Base-by-base conservation (phyloP, 108 stramenopile genomes). In the Schizochytrium sp. region DNA sequence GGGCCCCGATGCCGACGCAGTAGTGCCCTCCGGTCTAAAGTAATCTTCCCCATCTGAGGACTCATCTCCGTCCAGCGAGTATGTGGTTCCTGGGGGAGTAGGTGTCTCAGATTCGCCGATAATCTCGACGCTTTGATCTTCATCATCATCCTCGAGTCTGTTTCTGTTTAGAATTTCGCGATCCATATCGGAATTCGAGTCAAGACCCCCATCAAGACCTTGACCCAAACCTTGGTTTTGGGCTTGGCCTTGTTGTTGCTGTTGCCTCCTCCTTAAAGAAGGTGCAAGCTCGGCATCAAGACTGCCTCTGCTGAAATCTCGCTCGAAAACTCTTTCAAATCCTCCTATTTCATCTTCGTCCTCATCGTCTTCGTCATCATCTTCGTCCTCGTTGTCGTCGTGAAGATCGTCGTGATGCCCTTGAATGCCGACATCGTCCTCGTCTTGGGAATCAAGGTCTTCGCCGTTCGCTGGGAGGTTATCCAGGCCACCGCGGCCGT, bases 261-360 rank as follows among this genome's bases (percentile, higher is more conserved):
- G 57, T 17, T 58, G 57, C 17, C 57, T 58, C 61, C 61, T 4
- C 41, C 61, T 38, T 42, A 64, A 42, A 42, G 41, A 38, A 7
- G 61, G 61, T 4, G 8, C 61, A 7, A 64, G 61, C 61, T 64
- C 61, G 8, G 61, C 61, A 42, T 64, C 61, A 13, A 64, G 61
- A 42, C 19, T 42, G 17, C 61, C 61, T 7, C 28, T 28, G 28
- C 28, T 28, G 28, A 64, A 7, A 42, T 42, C 61, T 10, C 61
- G 61, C 1, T 5, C 17, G 61, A n/a, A 64, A 42, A 42, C 28
- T 28, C 28, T 28, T 28, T 28, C 28, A 28, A 28, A 28, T 28
- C 28, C 28, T 28, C 28, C 41, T 42, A 42, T 42, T 38, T 64
- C 61, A 7, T 64, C 61, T 38, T 19, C 8, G 61, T 64, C 61